Evolutionary conservation across 1,284 basidiomycete genomes (phyloP).

Genomic region (Leccinum pachyderme): DNA sequence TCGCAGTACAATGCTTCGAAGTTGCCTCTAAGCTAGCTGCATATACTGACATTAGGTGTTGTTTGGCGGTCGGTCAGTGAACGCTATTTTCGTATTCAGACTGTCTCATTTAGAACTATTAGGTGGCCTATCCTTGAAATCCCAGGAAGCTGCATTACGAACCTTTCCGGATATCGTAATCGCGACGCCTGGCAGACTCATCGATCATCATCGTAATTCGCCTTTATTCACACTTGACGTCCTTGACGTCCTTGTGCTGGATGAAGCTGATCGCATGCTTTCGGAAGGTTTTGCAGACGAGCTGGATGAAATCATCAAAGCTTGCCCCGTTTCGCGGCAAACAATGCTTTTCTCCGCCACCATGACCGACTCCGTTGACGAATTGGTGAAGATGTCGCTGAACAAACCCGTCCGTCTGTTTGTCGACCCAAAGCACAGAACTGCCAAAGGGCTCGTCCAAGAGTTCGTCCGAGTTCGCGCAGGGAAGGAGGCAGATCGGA

Average conservation of each 20-base stretch:
- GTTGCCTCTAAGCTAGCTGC: constrained; percentile 84
- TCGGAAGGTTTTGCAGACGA: constrained; percentile 98
- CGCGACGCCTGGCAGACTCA: constrained; percentile 93
- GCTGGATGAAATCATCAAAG: constrained; percentile 88
- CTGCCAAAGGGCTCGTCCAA: constrained; percentile 87
- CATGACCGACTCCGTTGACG: constrained; percentile 95
- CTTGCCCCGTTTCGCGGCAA: constrained; percentile 86
- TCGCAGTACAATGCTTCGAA: constrained; percentile 93
- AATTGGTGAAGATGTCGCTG: constrained; percentile 88
- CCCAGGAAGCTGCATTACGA: constrained; percentile 84
- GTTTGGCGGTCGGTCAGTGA: constrained; percentile 76
- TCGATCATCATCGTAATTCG: constrained; percentile 96
- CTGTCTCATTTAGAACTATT: constrained; percentile 12
- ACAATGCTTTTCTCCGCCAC: constrained; percentile 99
- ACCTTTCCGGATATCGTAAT: constrained; percentile 90
- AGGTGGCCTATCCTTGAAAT: constrained; percentile 91
- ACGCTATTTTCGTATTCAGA: constrained; percentile 7
- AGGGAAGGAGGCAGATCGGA: constrained; percentile 76
- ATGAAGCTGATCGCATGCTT: constrained; percentile 98
- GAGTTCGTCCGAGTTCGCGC: constrained; percentile 92
- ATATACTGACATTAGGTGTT: constrained; percentile 87
- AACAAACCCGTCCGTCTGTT: constrained; percentile 92
- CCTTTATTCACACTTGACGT: constrained; percentile 91
- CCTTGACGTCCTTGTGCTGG: constrained; percentile 91
- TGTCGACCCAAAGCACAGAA: constrained; percentile 90